These are phyloP conservation scores for Phaffomyces thermotolerans DNA, from an alignment of 805 yeast genomes.

Conservation along the genomic window DNA sequence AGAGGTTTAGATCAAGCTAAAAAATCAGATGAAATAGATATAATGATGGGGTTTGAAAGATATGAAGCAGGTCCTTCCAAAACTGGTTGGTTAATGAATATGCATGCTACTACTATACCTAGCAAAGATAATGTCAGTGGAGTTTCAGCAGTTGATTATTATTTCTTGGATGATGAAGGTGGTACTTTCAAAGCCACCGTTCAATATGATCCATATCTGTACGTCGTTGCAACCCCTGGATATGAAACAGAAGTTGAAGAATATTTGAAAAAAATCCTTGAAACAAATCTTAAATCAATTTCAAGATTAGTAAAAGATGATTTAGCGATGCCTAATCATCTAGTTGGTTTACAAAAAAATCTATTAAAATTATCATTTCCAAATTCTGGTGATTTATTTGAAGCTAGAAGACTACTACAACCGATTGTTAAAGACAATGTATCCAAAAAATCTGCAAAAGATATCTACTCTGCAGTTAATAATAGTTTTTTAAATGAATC, in stretches of 20 bases:
- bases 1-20: slow-evolving; percentile 40
- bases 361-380: slow-evolving; percentile 66
- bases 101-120: slow-evolving; percentile 79
- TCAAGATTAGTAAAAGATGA: slow-evolving; percentile 67
- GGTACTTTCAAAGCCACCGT: slow-evolving; percentile 87
- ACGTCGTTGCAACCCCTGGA: slow-evolving; percentile 55
- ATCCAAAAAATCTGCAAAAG: slow-evolving; percentile 51
- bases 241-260: slow-evolving; percentile 73
- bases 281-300: slow-evolving; percentile 50
- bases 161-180: slow-evolving; percentile 93
- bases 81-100: slow-evolving; percentile 88
- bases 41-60: slow-evolving; percentile 82
- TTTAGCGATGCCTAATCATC: slow-evolving; percentile 74
- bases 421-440: slow-evolving; percentile 70
- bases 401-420: slow-evolving; percentile 60
- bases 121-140: slow-evolving; percentile 57
- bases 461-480: slow-evolving; percentile 54
- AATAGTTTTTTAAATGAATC: slow-evolving; percentile 24
- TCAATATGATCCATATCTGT: slow-evolving; percentile 82
- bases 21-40: slow-evolving; percentile 63
- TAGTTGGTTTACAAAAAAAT: slow-evolving; percentile 63
- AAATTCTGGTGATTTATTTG: slow-evolving; percentile 64
- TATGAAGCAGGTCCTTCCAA: slow-evolving; percentile 62
- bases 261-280: slow-evolving; percentile 60
- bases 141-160: slow-evolving; percentile 84